Evolutionary conservation across 768 basidiomycete genomes (phyloP).

Genomic region (Russula sp.): DNA sequence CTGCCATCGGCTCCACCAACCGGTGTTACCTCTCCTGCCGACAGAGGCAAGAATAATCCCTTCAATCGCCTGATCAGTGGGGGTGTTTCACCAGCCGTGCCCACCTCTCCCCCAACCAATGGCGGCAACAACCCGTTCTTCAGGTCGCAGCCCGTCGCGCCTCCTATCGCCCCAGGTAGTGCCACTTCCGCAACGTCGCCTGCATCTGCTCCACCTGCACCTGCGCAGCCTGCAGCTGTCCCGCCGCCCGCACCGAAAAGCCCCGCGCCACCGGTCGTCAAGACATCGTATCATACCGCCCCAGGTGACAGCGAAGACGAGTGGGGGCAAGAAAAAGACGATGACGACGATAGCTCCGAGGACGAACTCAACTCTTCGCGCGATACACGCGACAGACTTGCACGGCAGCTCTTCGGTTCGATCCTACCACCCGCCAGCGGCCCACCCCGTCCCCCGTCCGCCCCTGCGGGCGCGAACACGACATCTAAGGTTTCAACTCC

Average conservation of each 20-base stretch:
- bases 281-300: conserved; percentile 56
- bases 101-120: conserved; percentile 34
- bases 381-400: conserved; percentile 61
- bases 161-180: conserved; percentile 25
- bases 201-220: background rate
- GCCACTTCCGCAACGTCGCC: conserved; percentile 21
- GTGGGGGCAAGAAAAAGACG: conserved; percentile 79
- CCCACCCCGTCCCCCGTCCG: conserved; percentile 44
- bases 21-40: conserved; percentile 30
- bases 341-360: conserved; percentile 64
- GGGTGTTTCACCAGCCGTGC: conserved; percentile 34
- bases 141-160: conserved; percentile 41
- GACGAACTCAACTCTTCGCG: conserved; percentile 71
- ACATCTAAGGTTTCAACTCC: conserved; percentile 26
- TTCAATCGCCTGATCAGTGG: conserved; percentile 65
- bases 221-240: conserved; percentile 32
- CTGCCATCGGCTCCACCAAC: conserved; percentile 38
- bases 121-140: conserved; percentile 75
- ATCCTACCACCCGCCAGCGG: conserved; percentile 45
- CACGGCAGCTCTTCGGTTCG: conserved; percentile 70
- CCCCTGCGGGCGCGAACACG: conserved; percentile 31
- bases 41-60: conserved; percentile 68
- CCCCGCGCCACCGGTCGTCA: conserved; percentile 48
- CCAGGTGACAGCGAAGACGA: conserved; percentile 61
- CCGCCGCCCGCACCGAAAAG: conserved; percentile 37